These are phyloP conservation scores for Basipetospora chlamydospora DNA, from an alignment of 2,329 filamentous ascomycete genomes.

Conservation along the genomic window DNA sequence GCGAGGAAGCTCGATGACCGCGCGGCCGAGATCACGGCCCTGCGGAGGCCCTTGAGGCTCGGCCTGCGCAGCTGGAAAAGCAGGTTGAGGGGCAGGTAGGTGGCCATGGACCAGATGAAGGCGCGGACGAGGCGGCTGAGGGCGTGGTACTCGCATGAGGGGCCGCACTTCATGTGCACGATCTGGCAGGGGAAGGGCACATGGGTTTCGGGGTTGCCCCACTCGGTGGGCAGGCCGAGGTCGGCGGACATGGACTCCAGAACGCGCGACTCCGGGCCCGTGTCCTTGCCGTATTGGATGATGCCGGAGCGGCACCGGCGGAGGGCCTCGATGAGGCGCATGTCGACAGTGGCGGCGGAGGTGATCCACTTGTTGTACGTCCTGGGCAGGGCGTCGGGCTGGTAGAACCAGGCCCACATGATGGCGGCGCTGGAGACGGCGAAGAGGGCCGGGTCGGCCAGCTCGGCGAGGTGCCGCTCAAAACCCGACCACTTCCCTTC, in stretches of 20 bases:
- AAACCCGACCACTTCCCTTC: constrained; percentile 24
- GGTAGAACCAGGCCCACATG: constrained; percentile 86
- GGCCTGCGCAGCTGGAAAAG: constrained; percentile 33
- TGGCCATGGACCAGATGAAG: constrained; percentile 60
- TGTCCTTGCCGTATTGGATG: constrained; percentile 60
- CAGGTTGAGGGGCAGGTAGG: constrained; percentile 63
- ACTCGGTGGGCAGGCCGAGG: constrained; percentile 50
- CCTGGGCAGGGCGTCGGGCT: constrained; percentile 52
- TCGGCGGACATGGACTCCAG: constrained; percentile 60
- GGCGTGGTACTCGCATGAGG: constrained; percentile 62
- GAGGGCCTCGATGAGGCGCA: constrained; percentile 59
- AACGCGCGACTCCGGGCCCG: constrained; percentile 51
- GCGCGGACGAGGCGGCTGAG: constrained; percentile 50
- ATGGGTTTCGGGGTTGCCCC: constrained; percentile 56
- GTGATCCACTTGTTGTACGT: constrained; percentile 74
- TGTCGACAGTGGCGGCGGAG: constrained; percentile 60
- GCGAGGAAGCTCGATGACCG: constrained; percentile 68
- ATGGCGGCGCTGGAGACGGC: constrained; percentile 57
- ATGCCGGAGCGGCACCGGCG: constrained; percentile 47
- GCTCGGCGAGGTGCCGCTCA: constrained; percentile 19
- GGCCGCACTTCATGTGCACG: constrained; percentile 65
- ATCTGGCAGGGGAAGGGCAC: constrained; percentile 70
- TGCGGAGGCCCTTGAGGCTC: constrained; percentile 28
- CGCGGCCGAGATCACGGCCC: constrained; percentile 43
- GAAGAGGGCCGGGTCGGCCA: constrained; percentile 56